Percentiles rank a stretch among this genome's conserved stretches.
phyloP scores from a whole-genome alignment of 2,329 filamentous ascomycete species.

The Elsinoe ampelina region DNA sequence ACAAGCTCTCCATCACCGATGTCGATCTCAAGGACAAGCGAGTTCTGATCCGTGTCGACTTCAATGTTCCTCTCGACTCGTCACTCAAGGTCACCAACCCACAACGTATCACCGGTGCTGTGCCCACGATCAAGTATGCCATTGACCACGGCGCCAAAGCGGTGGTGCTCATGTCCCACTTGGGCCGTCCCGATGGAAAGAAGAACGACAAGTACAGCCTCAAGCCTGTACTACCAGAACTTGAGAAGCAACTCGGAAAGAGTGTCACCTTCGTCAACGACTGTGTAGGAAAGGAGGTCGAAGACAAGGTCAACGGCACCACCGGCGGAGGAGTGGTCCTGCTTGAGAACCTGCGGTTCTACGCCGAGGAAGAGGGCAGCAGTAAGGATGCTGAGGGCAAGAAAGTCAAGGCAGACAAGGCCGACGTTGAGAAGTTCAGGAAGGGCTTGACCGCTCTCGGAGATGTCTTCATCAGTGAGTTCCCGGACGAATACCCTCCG shows the following conservation, averaged over 20 bases:
- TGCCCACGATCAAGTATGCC: conserved; percentile 34
- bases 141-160: conserved; percentile 42
- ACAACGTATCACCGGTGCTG: conserved; percentile 92
- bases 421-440: conserved; percentile 83
- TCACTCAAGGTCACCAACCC: conserved; percentile 88
- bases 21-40: conserved; percentile 97
- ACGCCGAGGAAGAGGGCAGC: conserved; percentile 95
- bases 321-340: conserved; percentile 75
- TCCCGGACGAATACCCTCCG: no score
- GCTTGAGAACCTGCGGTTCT: conserved; percentile 96
- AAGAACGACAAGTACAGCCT: conserved; percentile 88
- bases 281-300: conserved; percentile 80
- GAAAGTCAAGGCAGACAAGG: conserved; percentile 97
- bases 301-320: conserved; percentile 79
- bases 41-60: conserved; percentile 97
- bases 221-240: conserved; percentile 73
- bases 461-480: conserved; percentile 92
- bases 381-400: conserved; percentile 89
- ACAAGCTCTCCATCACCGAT: conserved; percentile 94
- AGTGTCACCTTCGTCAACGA: conserved; percentile 82
- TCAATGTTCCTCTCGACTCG: conserved; percentile 94
- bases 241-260: conserved; percentile 63
- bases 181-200: conserved; percentile 88
- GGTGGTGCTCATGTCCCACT: conserved; percentile 95
- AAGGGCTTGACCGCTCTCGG: conserved; percentile 90